A percentile compares a stretch with the other conserved stretches of the same genome.
These are phyloP conservation scores for Trichothecium sympodiale DNA, from an alignment of 2,329 filamentous ascomycete species.

Conservation along the genomic window DNA sequence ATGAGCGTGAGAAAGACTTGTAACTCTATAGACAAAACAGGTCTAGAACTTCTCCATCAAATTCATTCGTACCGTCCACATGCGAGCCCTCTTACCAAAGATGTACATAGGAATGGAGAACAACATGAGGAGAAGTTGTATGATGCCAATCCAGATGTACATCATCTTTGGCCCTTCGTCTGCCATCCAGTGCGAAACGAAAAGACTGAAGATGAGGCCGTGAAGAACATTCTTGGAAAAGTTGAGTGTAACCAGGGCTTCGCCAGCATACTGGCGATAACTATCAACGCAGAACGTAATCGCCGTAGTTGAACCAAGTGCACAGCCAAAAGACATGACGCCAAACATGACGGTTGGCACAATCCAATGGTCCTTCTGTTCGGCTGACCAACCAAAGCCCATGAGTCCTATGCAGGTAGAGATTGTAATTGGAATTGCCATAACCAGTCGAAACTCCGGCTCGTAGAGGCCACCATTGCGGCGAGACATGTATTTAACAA, in stretches of 20 bases:
- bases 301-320: conserved; percentile 76
- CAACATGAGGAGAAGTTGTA: conserved; percentile 67
- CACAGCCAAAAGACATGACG: conserved; percentile 83
- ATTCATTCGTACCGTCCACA: conserved; percentile 87
- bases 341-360: conserved; percentile 92
- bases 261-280: conserved; percentile 86
- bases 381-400: conserved; percentile 90
- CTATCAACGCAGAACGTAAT: conserved; percentile 94
- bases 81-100: conserved; percentile 77
- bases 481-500: conserved; percentile 71
- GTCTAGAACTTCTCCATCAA: conserved; percentile 64
- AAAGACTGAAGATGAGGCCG: conserved; percentile 77
- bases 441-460: conserved; percentile 82
- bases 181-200: conserved; percentile 77
- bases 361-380: conserved; percentile 69
- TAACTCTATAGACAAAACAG: not conserved
- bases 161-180: conserved; percentile 64
- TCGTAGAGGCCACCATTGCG: conserved; percentile 92
- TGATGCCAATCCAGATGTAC: conserved; percentile 73
- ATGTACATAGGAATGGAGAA: conserved; percentile 87
- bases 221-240: conserved; percentile 92
- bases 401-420: conserved; percentile 78
- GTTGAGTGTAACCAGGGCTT: conserved; percentile 88
- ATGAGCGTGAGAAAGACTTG: too few species aligned
- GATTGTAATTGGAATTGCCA: conserved; percentile 71